Percentiles rank a stretch among this genome's conserved stretches.
Conservation (phyloP, 257 asterid species). For the Handroanthus guayacan region DNA sequence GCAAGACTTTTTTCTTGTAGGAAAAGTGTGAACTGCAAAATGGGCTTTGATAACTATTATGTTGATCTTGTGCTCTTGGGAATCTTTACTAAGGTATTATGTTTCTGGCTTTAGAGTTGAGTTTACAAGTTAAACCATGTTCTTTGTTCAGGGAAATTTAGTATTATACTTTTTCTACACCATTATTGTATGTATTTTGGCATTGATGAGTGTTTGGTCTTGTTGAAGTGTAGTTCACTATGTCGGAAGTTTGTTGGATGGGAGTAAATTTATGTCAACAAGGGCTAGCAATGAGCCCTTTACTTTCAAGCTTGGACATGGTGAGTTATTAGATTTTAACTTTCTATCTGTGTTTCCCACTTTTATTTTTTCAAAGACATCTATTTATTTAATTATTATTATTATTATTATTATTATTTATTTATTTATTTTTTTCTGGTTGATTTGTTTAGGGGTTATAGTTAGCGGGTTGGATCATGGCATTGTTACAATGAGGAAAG, state of each 20-base stretch:
- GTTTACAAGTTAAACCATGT: not conserved
- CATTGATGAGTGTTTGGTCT: slow-evolving; percentile 27
- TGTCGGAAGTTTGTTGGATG: slow-evolving; percentile 63
- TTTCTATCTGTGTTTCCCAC: not conserved
- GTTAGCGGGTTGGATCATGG: slow-evolving; percentile 60
- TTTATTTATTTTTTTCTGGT: slow-evolving; percentile 18
- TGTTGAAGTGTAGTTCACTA: slow-evolving; percentile 61
- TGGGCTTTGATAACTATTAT: not conserved
- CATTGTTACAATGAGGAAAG: slow-evolving; percentile 72
- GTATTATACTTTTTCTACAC: not conserved
- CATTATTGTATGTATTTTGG: not conserved
- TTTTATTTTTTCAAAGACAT: slow-evolving; percentile 10
- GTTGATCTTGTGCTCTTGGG: not conserved
- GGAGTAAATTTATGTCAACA: slow-evolving; percentile 58
- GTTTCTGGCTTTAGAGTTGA: slow-evolving; percentile 8
- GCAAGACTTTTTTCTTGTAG: not conserved
- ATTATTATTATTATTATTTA: too few species aligned
- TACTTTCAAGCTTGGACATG: slow-evolving; percentile 64
- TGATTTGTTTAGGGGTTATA: slow-evolving; percentile 47
- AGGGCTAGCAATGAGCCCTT: slow-evolving; percentile 50
- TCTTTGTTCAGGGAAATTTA: not conserved
- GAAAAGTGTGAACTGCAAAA: not conserved
- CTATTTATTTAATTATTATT: too few species aligned
- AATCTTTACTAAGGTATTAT: not conserved
- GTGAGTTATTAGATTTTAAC: slow-evolving; percentile 43